A percentile compares a stretch with the other conserved stretches of the same genome.
phyloP scores from a whole-genome alignment of 1,284 basidiomycete genomes.

The Takashimella koratensis region DNA sequence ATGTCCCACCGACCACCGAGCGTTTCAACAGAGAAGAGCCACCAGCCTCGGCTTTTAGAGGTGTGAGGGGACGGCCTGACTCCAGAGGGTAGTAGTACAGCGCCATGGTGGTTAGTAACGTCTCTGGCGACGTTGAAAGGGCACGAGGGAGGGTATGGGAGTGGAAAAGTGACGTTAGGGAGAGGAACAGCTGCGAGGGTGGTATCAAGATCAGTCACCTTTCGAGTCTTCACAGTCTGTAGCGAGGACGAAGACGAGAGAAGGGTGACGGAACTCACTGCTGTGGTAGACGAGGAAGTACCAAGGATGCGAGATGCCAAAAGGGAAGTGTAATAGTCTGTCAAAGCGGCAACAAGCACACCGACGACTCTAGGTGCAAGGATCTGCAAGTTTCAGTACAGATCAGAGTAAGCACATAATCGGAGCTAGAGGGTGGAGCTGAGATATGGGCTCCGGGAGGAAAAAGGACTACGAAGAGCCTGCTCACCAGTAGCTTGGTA shows the following conservation, averaged over 20 bases:
- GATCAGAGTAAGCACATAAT: slow-evolving; percentile 5
- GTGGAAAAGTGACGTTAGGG: slow-evolving; percentile 82
- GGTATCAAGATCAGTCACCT: background rate
- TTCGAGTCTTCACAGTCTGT: no score
- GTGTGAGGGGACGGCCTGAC: no score
- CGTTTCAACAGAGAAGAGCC: no score
- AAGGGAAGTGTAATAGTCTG: slow-evolving; percentile 70
- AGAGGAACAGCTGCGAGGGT: slow-evolving; percentile 65
- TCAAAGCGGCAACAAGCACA: slow-evolving; percentile 71
- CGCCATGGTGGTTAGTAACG: slow-evolving; percentile 74
- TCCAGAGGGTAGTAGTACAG: slow-evolving; percentile 68
- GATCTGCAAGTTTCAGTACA: slow-evolving; percentile 41
- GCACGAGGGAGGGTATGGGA: slow-evolving; percentile 79
- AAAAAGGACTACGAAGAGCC: no score
- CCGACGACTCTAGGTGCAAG: slow-evolving; percentile 72
- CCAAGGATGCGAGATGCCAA: slow-evolving; percentile 64
- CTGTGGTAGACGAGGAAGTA: slow-evolving; percentile 57
- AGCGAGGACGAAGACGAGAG: background rate
- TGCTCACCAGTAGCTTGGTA: slow-evolving; percentile 57
- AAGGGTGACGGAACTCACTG: slow-evolving; percentile 67
- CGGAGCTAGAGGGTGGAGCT: no score
- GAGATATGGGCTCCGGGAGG: no score
- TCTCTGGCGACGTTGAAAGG: slow-evolving; percentile 90
- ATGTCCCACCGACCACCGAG: no score
- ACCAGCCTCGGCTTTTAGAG: no score